These are phyloP conservation scores for Rosa lucieae DNA, from an alignment of 306 rosid species.

Conservation along the genomic window DNA sequence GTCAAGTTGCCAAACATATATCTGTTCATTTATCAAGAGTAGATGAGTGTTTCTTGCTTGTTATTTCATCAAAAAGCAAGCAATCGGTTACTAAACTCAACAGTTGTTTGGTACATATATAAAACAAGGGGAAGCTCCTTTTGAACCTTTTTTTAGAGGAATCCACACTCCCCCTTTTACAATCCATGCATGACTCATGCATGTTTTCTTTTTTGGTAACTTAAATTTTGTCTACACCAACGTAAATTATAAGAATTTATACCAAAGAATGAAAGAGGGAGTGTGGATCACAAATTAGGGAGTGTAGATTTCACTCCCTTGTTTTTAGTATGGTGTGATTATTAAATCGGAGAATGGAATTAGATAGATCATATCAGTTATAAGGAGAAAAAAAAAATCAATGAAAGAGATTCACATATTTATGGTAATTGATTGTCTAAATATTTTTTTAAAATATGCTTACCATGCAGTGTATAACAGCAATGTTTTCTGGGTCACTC, in stretches of 20 bases:
- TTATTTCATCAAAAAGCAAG: not conserved
- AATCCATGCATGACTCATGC: too few relatives aligned
- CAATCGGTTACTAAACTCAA: not conserved
- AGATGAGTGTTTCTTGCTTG: not conserved
- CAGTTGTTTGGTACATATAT: not conserved
- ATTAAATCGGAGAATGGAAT: not conserved
- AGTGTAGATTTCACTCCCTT: too few relatives aligned
- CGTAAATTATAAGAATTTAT: too few relatives aligned
- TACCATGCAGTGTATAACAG: constrained; percentile 96
- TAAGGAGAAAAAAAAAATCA: not conserved
- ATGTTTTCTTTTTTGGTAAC: too few relatives aligned
- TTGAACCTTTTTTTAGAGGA: not conserved
- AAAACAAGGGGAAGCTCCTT: not conserved
- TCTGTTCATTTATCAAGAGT: not conserved
- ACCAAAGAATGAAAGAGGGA: too few relatives aligned
- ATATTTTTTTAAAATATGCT: not conserved
- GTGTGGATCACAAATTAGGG: too few relatives aligned
- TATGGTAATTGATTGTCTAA: not conserved
- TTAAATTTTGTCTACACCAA: too few relatives aligned
- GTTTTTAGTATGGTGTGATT: not conserved
- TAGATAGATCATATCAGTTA: too few relatives aligned
- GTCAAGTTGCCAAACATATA: not conserved
- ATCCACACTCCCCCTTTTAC: too few relatives aligned
- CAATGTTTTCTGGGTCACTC: constrained; percentile 66
- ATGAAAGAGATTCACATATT: not conserved